Percentiles rank a stretch among this genome's conserved stretches.
Conservation (phyloP, 2,329 filamentous ascomycete genomes). For the Daldinia sp. region DNA sequence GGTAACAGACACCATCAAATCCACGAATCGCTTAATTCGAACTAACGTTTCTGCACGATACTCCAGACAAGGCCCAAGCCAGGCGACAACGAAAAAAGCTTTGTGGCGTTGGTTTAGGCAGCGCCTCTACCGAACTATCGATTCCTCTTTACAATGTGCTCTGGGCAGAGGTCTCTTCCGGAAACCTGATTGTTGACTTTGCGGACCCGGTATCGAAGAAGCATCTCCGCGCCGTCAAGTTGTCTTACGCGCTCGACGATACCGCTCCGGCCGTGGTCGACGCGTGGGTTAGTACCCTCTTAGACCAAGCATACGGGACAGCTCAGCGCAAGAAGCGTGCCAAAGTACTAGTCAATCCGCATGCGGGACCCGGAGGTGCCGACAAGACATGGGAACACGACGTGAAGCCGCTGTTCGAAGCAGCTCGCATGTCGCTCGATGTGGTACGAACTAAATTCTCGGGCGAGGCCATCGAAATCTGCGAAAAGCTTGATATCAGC, state of each 20-base stretch:
- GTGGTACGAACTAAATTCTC: constrained; percentile 76
- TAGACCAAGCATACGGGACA: constrained; percentile 77
- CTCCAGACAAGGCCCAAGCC: constrained; percentile 44
- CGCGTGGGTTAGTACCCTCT: constrained; percentile 72
- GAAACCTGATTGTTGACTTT: constrained; percentile 78
- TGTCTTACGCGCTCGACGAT: constrained; percentile 68
- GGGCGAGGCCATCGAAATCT: constrained; percentile 84
- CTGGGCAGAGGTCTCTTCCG: constrained; percentile 75
- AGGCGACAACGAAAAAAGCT: constrained; percentile 43
- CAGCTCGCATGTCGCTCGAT: constrained; percentile 82
- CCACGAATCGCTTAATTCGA: not conserved
- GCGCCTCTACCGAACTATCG: constrained; percentile 40
- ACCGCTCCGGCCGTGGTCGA: constrained; percentile 61
- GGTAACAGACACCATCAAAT: constrained; percentile 20
- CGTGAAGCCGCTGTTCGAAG: constrained; percentile 84
- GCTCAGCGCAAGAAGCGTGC: constrained; percentile 79
- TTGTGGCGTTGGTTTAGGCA: constrained; percentile 47
- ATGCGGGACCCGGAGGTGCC: constrained; percentile 84
- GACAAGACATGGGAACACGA: constrained; percentile 78
- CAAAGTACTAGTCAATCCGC: constrained; percentile 91
- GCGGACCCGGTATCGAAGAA: constrained; percentile 71
- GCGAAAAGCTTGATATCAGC: constrained; percentile 79
- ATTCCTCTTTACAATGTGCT: constrained; percentile 88
- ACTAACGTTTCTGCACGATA: constrained; percentile 20
- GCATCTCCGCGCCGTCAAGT: constrained; percentile 68